Evolutionary conservation across 179 eudicot species (phyloP).

Genomic region (Nepenthes alata): DNA sequence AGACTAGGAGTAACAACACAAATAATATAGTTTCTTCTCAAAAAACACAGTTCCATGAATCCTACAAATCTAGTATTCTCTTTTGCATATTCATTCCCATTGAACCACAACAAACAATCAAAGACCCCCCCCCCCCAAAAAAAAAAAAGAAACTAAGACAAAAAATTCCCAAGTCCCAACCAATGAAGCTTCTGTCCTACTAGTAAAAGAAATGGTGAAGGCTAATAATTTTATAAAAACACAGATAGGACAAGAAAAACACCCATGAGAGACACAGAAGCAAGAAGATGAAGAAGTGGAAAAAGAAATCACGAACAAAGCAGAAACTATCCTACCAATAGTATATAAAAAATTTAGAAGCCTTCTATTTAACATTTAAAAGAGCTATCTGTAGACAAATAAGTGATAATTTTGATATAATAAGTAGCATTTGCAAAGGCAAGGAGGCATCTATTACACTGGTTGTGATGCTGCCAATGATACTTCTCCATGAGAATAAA

Average conservation of each 20-base stretch:
- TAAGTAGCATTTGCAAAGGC: not conserved
- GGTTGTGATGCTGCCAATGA: constrained; percentile 97
- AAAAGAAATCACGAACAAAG: not conserved
- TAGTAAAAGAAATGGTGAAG: too few species aligned
- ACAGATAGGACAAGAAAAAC: not conserved
- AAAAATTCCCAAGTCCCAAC: too few species aligned
- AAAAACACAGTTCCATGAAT: too few species aligned
- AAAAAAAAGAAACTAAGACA: too few species aligned
- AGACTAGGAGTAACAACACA: too few species aligned
- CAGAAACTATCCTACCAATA: not conserved
- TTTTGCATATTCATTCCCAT: too few species aligned
- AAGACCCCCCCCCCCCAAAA: too few species aligned
- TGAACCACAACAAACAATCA: too few species aligned
- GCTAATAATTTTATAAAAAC: too few species aligned
- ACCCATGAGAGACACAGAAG: not conserved
- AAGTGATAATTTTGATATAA: not conserved
- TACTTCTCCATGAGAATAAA: constrained; percentile 96
- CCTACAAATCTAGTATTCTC: too few species aligned
- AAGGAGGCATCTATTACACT: constrained; percentile 96
- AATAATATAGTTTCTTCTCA: too few species aligned
- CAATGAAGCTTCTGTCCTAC: too few species aligned
- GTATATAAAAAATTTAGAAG: not conserved
- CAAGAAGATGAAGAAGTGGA: not conserved
- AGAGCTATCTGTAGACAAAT: not conserved
- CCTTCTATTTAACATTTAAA: not conserved